Evolutionary conservation across 257 asterid genomes (phyloP), one percentile per base, ranked within the genome.

Genomic region (Nicotiana noctiflora): DNA sequence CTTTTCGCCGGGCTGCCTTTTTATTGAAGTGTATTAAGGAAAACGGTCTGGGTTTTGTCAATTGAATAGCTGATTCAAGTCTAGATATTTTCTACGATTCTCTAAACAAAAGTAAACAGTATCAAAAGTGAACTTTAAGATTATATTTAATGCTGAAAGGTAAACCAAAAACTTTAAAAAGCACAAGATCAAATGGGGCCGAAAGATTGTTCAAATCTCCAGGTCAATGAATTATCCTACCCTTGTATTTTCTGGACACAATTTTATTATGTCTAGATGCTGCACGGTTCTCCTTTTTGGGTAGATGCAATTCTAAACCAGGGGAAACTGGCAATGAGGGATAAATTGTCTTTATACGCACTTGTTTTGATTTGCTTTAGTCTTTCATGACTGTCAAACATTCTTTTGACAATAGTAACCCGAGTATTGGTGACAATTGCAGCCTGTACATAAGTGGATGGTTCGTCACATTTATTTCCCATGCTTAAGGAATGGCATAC

Each of bases 391-490:
- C 13, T 74, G 61, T 74, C 14, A 8, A 18, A 55, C 14, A 17
- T 17, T 10, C 62, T 80, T 67, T 5, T 84, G 40, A 74, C 62
- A 49, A 23, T 62, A 27, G 46, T 79, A 62, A 79, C 74, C 40
- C 44, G 15, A 79, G 21, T 46, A 37, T 17, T 21, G 74, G 74
- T 79, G 77, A 31, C 6, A 6, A 79, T 79, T 89, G 89, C 97
- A 96, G 99, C 99, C 99, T 86, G 98, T 96, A 65, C 98, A 96
- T 85, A 96, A 92, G 87, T 96, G 99, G 99, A 94, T 96, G 92
- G 94, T 94, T 61, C 98, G 98, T 25, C 99, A 96, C 85, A 87
- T 96, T 79, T 96, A 96, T 86, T 89, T 93, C 67, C 99, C 99
- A 19, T 96, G 97, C 90, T 81, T 96, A 80, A 92, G 96, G 27